Conservation (phyloP, 306 rosid genomes). For the Astragalus glycyphyllos region DNA sequence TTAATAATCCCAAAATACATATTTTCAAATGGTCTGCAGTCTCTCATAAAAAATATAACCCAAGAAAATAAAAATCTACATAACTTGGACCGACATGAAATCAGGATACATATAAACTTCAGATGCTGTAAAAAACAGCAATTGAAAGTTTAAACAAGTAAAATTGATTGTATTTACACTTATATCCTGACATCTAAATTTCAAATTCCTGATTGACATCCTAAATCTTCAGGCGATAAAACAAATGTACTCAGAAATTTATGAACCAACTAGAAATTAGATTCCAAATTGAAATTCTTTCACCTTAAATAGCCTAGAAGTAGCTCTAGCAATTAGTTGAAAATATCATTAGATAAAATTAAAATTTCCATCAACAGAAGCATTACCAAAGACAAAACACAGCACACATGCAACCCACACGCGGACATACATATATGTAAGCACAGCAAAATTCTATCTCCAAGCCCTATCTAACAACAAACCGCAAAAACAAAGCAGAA, state of each 20-base stretch:
- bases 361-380: background rate
- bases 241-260: background rate
- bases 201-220: background rate
- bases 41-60: constrained; percentile 4
- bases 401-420: too few species aligned
- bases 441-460: constrained; percentile 9
- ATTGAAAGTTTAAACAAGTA: background rate
- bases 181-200: background rate
- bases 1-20: background rate
- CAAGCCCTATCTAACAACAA: constrained; percentile 31
- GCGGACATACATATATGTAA: background rate
- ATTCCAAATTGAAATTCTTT: constrained; percentile 21
- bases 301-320: background rate
- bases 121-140: constrained; percentile 3
- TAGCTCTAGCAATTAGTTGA: background rate
- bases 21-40: background rate
- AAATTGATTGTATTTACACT: background rate
- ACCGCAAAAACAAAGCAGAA: background rate
- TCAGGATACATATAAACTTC: background rate
- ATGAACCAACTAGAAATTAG: background rate
- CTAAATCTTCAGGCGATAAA: background rate
- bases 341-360: background rate
- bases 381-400: background rate
- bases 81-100: constrained; percentile 1
- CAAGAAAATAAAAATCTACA: background rate